Conservation (phyloP, 352 stramenopile species). For the Phytopythium helicoides region DNA sequence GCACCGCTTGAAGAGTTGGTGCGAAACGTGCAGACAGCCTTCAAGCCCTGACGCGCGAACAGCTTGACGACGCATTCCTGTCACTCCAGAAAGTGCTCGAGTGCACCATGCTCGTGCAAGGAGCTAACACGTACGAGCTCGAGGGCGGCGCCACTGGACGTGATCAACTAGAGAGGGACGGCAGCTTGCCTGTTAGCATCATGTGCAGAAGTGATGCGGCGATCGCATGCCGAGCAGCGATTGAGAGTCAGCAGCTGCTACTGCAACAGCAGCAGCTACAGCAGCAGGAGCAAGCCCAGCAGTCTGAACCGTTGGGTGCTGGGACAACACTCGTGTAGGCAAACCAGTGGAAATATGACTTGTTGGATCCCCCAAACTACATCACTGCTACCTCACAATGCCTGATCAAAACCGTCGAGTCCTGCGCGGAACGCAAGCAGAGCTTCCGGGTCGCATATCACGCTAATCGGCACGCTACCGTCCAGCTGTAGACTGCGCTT, state of each 20-base stretch:
- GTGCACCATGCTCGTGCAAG: slow-evolving; percentile 38
- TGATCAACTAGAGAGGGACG: slow-evolving; percentile 27
- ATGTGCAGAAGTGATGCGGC: slow-evolving; percentile 29
- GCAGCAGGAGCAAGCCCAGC: not conserved
- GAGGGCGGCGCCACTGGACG: slow-evolving; percentile 16
- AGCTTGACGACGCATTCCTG: slow-evolving; percentile 39
- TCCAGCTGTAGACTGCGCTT: slow-evolving; percentile 32
- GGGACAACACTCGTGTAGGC: too few species aligned
- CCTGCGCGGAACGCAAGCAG: slow-evolving; percentile 18
- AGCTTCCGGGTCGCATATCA: slow-evolving; percentile 28
- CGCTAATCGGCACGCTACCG: slow-evolving; percentile 33
- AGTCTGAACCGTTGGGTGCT: not conserved
- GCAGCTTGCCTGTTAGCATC: slow-evolving; percentile 38
- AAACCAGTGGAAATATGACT: too few species aligned
- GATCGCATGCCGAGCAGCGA: slow-evolving; percentile 17
- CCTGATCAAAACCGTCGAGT: slow-evolving; percentile 9
- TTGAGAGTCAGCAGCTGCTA: slow-evolving; percentile 4
- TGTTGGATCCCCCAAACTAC: too few species aligned
- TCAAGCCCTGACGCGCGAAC: slow-evolving; percentile 21
- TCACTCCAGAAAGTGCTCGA: slow-evolving; percentile 42
- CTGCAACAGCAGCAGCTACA: slow-evolving; percentile 4
- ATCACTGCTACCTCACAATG: not conserved
- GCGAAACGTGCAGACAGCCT: slow-evolving; percentile 19
- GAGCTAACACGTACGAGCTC: slow-evolving; percentile 41
- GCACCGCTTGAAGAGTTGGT: slow-evolving; percentile 25